Base-by-base conservation (phyloP, 2,329 filamentous ascomycete species). In the Penicillium sp. region DNA sequence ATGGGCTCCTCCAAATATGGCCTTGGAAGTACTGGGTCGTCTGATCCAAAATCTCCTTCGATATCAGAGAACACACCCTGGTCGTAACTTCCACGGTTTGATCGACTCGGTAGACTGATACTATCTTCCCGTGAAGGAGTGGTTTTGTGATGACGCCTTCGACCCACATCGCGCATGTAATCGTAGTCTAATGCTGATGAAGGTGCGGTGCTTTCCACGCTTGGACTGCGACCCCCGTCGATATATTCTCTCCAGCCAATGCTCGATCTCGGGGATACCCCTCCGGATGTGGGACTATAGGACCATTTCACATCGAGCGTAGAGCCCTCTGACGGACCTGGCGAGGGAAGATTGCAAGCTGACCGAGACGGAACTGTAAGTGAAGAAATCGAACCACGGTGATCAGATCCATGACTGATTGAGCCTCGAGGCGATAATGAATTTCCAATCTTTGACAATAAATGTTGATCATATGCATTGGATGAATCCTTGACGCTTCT, bases 81-180 rank as follows among this genome's bases (percentile, higher is more conserved):
- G 62, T 89, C 86, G 73, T 87, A 86, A 68, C 84, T 87, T 47
- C 85, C 83, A 55, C 84, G 79, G 58, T 85, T 82, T 16, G 83
- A 84, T 47, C 78, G 74, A 62, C 77, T 80, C 16, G 79, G 75
- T 41, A 82, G 63, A 59, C 80, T 82, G 29, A 77, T 75, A 43
- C 72, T 70, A 55, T 85, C 84, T 56, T 86, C 84, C 29, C 68
- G 56, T 58, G 78, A 73, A 22, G 76, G 72, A 2, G 77, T 77
- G 13, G 80, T 80, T 57, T 78, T 76, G 63, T 78, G 80, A 39
- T 76, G 77, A 59, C 81, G 81, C 24, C 80, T 79, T 60, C 79
- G 74, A 41, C 62, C 62, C 21, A 63, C 53, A 48, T 73, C 70
- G 35, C 71, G 72, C 48, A 72, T 61, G 47, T 76, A 66, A 29